Base-by-base conservation (phyloP, 2,329 filamentous ascomycete genomes). In the Colletotrichum sp. region DNA sequence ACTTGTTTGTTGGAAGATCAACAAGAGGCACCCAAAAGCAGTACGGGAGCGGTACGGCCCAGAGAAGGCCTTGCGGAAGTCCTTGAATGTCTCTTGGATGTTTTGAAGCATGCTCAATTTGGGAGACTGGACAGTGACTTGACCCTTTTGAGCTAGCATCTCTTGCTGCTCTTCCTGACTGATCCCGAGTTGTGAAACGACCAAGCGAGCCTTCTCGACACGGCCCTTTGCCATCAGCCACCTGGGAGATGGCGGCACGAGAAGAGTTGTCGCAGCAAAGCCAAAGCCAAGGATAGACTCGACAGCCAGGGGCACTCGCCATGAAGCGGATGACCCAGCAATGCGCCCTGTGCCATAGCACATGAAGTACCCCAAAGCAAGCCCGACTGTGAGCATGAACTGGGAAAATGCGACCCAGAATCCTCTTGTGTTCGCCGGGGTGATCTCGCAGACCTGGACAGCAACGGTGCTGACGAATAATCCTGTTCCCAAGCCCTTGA, bases 401-500 rank as follows among this genome's bases (percentile, higher is more conserved):
- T 92, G 90, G 1, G 90, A 88, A 1, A 88, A 80, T 0, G 90
- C 88, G 0, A 89, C 87, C 74, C 92, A 82, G 5, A 86, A 82
- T 3, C 90, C 91, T 30, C 91, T 84, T 7, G 85, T 81, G 2
- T 84, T 83, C 0, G 88, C 84, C 0, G 91, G 91, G 0, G 90
- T 88, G 60, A 93, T 91, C 79, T 93, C 91, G 39, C 89, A 90
- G 19, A 92, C 88, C 77, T 92, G 89, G 6, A 87, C 86, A 64
- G 81, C 83, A 6, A 91, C 86, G 5, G 86, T 90, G 13, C 89
- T 88, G 8, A 92, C 79, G 73, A 88, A 91, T 0, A 93, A 78
- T 0, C 91, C 91, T 73, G 92, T 87, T 0, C 91, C 92, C 4
- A 91, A 80, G 0, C 91, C 91, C 48, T 89, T 88, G 28, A 93